Percentiles rank a stretch among this genome's conserved stretches.
Conservation (phyloP, 345 rosid genomes). For the Salix brachista region DNA sequence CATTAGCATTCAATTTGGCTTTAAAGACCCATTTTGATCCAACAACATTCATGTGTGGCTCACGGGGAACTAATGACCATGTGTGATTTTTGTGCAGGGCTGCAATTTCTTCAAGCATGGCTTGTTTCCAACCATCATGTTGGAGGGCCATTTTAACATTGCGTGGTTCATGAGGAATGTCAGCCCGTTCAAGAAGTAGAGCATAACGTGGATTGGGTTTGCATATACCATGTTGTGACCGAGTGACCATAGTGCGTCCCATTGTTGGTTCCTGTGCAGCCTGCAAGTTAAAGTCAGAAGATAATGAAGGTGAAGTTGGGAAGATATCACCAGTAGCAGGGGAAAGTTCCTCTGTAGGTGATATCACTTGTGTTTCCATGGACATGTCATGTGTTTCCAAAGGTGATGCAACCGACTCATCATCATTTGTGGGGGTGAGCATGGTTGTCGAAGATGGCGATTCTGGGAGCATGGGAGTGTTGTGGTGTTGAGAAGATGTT, state of each 20-base stretch:
- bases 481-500: too few relatives aligned
- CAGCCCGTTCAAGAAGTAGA: background rate
- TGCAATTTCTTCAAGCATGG: background rate
- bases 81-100: background rate
- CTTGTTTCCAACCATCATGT: background rate
- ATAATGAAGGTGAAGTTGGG: too few relatives aligned
- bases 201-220: background rate
- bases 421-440: too few relatives aligned
- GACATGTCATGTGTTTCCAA: too few relatives aligned
- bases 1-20: background rate
- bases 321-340: too few relatives aligned
- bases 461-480: too few relatives aligned
- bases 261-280: too few relatives aligned
- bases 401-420: rapidly evolving
- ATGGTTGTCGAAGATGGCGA: too few relatives aligned
- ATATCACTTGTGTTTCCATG: rapidly evolving
- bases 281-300: too few relatives aligned
- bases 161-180: too few relatives aligned
- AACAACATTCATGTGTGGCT: background rate
- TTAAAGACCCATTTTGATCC: background rate
- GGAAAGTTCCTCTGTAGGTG: too few relatives aligned
- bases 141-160: background rate
- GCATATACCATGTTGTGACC: background rate
- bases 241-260: background rate
- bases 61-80: background rate